Evolutionary conservation across 768 basidiomycete genomes (phyloP).

Genomic region (Collybiopsis confluens): DNA sequence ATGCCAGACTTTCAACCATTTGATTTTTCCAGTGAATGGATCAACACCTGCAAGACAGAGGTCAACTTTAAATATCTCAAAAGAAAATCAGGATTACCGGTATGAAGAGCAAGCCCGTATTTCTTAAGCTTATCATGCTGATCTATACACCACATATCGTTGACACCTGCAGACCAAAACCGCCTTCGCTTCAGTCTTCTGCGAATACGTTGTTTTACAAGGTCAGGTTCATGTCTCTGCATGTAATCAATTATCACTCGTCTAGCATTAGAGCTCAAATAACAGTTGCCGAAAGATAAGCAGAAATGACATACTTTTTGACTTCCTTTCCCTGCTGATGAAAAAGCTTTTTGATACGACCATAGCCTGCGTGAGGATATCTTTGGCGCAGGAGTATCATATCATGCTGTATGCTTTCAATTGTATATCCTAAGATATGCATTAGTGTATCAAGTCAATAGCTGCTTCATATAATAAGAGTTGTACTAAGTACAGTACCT

Average conservation of each 20-base stretch:
- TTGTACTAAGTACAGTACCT: not conserved
- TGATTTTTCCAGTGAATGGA: constrained; percentile 25
- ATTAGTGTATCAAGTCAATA: too few relatives aligned
- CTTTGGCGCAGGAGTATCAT: too few relatives aligned
- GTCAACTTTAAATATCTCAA: too few relatives aligned
- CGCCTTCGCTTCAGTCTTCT: not conserved
- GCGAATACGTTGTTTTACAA: not conserved
- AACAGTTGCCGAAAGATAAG: too few relatives aligned
- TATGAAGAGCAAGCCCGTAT: constrained; percentile 32
- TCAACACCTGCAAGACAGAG: constrained; percentile 25
- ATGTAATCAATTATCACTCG: not conserved
- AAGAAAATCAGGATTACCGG: not conserved
- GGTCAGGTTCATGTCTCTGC: not conserved
- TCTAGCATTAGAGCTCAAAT: too few relatives aligned
- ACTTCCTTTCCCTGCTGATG: too few relatives aligned
- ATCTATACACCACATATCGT: constrained; percentile 31
- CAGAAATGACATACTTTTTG: too few relatives aligned
- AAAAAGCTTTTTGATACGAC: too few relatives aligned
- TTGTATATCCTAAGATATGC: too few relatives aligned
- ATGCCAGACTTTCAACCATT: constrained; percentile 40
- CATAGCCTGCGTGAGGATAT: too few relatives aligned
- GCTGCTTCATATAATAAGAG: too few relatives aligned
- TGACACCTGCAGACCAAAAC: constrained; percentile 27
- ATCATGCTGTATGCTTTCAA: too few relatives aligned
- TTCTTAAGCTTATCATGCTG: constrained; percentile 46